Conservation (phyloP, 495 filamentous ascomycete species). For the Penicillium arizonense region DNA sequence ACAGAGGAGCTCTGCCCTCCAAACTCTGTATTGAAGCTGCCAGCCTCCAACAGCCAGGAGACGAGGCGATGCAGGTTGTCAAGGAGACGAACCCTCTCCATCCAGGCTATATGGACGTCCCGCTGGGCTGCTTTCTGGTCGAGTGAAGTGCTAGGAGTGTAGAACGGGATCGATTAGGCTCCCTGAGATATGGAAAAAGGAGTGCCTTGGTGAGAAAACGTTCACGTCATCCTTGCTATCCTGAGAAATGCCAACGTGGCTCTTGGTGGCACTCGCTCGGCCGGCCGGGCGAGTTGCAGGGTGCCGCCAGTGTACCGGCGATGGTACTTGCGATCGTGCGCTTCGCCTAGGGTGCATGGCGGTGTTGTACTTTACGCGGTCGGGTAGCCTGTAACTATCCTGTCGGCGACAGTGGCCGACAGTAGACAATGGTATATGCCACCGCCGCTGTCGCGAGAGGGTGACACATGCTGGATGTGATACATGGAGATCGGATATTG, state of each 20-base stretch:
- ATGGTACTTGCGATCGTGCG: constrained; percentile 75
- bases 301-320: constrained; percentile 85
- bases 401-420: constrained; percentile 61
- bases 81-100: constrained; percentile 78
- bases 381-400: constrained; percentile 55
- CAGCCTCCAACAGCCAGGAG: constrained; percentile 58
- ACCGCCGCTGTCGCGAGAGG: constrained; percentile 61
- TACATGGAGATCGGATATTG: constrained; percentile 76
- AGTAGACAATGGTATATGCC: constrained; percentile 86
- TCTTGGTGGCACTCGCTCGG: constrained; percentile 33
- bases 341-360: constrained; percentile 73
- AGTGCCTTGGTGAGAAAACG: constrained; percentile 42
- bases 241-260: constrained; percentile 55
- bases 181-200: constrained; percentile 38
- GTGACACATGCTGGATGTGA: constrained; percentile 55
- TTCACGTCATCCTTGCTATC: constrained; percentile 46
- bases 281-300: constrained; percentile 68
- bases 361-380: constrained; percentile 66
- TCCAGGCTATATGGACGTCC: constrained; percentile 65
- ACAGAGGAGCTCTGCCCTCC: background rate
- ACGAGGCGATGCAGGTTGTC: constrained; percentile 72
- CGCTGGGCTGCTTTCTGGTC: constrained; percentile 44
- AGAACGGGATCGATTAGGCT: constrained; percentile 56
- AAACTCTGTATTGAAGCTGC: constrained; percentile 56
- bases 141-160: constrained; percentile 24